Percentiles rank a stretch among this genome's conserved stretches.
Evolutionary conservation across 371 early-diverging fungal genomes (phyloP).

Genomic region (Circinella minor): DNA sequence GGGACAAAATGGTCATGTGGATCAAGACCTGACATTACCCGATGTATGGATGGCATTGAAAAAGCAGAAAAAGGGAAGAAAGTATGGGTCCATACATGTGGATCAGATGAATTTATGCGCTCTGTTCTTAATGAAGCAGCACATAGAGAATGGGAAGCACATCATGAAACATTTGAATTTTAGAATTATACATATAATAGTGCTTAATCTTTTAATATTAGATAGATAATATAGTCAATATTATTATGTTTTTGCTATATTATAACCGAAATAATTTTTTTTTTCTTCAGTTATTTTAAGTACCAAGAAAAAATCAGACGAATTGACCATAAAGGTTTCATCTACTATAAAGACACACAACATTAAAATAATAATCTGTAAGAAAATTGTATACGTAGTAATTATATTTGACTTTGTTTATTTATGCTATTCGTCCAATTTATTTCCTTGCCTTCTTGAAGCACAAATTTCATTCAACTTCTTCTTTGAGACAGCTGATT

Average conservation of each 20-base stretch:
- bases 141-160: slow-evolving; percentile 29
- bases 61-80: slow-evolving; percentile 16
- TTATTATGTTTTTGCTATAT: no score
- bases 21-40: slow-evolving; percentile 25
- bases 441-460: slow-evolving; percentile 70
- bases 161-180: slow-evolving; percentile 49
- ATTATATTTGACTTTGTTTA: background rate
- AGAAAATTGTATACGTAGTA: no score
- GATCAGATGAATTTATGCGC: slow-evolving; percentile 32
- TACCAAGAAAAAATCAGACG: no score
- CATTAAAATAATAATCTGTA: no score
- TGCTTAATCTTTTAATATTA: no score
- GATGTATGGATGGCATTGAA: slow-evolving; percentile 27
- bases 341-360: no score
- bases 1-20: slow-evolving; percentile 21
- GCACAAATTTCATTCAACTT: slow-evolving; percentile 99
- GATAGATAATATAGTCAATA: no score
- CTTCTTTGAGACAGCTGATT: slow-evolving; percentile 92
- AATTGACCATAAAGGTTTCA: no score
- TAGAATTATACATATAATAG: slow-evolving; percentile 3
- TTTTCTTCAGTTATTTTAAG: no score
- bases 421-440: background rate
- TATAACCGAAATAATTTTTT: no score
- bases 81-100: slow-evolving; percentile 43
- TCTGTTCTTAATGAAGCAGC: slow-evolving; percentile 35